Conservation (phyloP, 139 green algal species). For the Chlamydomonas sp. region DNA sequence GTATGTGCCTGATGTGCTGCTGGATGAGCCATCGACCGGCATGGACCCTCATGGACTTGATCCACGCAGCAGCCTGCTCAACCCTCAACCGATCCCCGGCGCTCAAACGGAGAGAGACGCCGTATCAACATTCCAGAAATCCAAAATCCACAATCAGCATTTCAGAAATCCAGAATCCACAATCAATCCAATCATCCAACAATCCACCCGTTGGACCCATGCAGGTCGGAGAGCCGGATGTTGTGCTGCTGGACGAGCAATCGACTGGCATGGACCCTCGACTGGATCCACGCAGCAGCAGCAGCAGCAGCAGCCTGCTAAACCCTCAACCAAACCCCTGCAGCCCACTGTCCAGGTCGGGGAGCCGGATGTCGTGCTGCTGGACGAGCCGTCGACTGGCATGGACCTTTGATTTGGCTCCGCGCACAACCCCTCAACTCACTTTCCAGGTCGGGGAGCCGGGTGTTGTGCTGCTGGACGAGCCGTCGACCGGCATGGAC, state of each 20-base stretch:
- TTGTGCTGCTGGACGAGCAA: constrained; percentile 73
- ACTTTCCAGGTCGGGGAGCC: constrained; percentile 22
- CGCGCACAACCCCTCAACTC: constrained; percentile 26
- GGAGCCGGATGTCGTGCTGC: constrained; percentile 47
- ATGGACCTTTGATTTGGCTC: constrained; percentile 48
- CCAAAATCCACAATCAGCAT: no score
- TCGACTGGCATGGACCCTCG: constrained; percentile 57
- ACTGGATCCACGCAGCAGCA: no score
- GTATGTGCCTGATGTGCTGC: constrained; percentile 59
- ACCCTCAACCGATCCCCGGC: no score
- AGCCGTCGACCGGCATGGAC: constrained; percentile 66
- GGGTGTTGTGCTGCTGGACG: constrained; percentile 59
- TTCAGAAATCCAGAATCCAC: no score
- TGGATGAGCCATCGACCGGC: constrained; percentile 76
- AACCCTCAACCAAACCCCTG: no score
- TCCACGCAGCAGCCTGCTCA: no score
- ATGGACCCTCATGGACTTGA: constrained; percentile 49
- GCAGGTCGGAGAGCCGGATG: constrained; percentile 6
- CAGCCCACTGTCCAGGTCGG: constrained; percentile 23
- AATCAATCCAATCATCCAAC: no score
- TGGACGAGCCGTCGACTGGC: constrained; percentile 75
- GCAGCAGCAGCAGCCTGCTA: no score
- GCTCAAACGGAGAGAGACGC: no score
- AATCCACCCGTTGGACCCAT: no score
- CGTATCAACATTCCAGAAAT: no score